Evolutionary conservation across 148 eudicot genomes (phyloP), one percentile per base, ranked within the genome.

Genomic region (Silene latifolia): DNA sequence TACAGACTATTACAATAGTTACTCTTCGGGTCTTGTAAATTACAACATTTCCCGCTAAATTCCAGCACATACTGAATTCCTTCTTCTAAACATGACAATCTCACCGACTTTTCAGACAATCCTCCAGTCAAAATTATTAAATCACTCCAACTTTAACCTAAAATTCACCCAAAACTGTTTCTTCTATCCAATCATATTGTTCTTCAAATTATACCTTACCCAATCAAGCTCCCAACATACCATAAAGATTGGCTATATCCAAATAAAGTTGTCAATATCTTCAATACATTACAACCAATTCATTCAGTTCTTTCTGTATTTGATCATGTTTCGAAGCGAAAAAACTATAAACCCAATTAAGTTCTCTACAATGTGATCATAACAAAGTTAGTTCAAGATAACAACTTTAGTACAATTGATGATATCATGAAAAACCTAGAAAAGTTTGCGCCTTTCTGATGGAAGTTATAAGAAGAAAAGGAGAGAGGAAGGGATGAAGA

Each of bases 161-260:
- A 63, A 0, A 53, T 69, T 24, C 74, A 56, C 18, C 39, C 2
- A 63, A 64, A 6, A 15, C 19, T 63, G 17, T 46, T 44, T 57
- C 51, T 63, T 23, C 76, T 65, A 72, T 29, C 62, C 58, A 35
- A 74, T 23, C 8, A 19, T 60, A 21, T 63, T 13, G 46, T 23
- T 63, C 73, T 25, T 21, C 44, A 25, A 46, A 18, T 67, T 63
- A 73, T 29, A 71, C 24, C 0, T 67, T 15, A 21, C 5, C 24
- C 3, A 57, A 68, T 12, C 62, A 79, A 59, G 0, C 69, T 74
- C 15, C 14, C 4, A 53, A 61, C 74, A 80, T 77, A 77, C 69
- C 89, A 86, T 81, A 88, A 85, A 85, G 97, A 93, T 65, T 93
- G 97, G 98, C 66, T 93, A 77, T 83, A 93, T 68, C 88, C 89